Evolutionary conservation across 305 asterid genomes (phyloP), one percentile per base, ranked within the genome.

Genomic region (Rubia peregrina): DNA sequence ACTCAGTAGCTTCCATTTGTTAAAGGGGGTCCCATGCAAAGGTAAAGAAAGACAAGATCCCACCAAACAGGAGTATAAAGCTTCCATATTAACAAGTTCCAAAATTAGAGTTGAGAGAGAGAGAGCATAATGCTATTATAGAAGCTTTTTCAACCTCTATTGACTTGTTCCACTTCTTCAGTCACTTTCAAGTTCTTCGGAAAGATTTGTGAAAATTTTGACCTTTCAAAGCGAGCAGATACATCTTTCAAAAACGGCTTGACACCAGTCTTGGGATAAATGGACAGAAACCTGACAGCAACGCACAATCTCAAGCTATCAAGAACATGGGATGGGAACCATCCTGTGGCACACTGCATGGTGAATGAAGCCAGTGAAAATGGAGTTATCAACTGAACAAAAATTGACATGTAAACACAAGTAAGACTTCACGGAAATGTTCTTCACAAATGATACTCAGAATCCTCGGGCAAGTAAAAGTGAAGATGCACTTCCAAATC

Each of bases 281-380:
- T 80, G 43, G 96, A 83, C 77, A 93, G 78, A 78, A 90, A 93
- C 82, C 92, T 86, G 84, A 87, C 86, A 74, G 96, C 87, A 75
- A 90, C 91, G 59, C 91, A 80, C 53, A 81, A 74, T 65, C 98
- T 84, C 83, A 93, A 78, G 78, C 84, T 79, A 73, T 89, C 86
- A 55, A 88, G 76, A 71, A 78, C 73, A 51, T 79, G 82, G 19
- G 85, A 67, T 61, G 96, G 75, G 83, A 89, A 89, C 98, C 98
- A 93, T 72, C 98, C 98, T 51, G 90, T 85, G 77, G 76, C 80
- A 75, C 82, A 83, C 97, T 92, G 90, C 73, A 77, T 71, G 81
- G 75, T 60, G 67, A 48, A 61, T n/a, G 21, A 60, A 42, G 55
- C 8, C 70, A 67, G 53, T 74, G 61, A 78, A 44, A 70, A 62